Evolutionary conservation across 768 basidiomycete genomes (phyloP).

Genomic region (Lactarius evosmus): DNA sequence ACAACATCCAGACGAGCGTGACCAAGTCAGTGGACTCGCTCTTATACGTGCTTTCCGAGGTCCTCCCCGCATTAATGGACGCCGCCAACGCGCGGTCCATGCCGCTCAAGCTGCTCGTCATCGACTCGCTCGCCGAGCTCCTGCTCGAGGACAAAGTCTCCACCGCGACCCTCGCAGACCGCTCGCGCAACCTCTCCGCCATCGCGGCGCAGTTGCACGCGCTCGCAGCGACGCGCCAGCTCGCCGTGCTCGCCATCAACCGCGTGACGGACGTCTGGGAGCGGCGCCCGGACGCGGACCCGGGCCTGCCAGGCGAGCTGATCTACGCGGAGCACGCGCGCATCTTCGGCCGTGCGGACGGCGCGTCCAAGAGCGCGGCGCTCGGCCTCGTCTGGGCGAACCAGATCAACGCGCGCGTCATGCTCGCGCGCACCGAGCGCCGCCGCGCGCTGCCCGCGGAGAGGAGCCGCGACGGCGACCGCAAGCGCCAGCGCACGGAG

Average conservation of each 20-base stretch:
- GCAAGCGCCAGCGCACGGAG: conserved; percentile 34
- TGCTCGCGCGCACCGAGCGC: conserved; percentile 75
- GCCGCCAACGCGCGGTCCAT: conserved; percentile 36
- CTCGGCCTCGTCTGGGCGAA: conserved; percentile 94
- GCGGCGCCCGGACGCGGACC: conserved; percentile 27
- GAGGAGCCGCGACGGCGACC: conserved; percentile 26
- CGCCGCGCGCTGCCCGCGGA: conserved; percentile 52
- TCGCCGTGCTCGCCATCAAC: conserved; percentile 84
- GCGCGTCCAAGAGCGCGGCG: conserved; percentile 70
- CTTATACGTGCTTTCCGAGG: conserved; percentile 50
- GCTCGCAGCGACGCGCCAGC: conserved; percentile 56
- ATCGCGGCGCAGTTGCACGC: conserved; percentile 69
- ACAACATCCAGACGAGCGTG: conserved; percentile 60
- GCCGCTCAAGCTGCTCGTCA: conserved; percentile 74
- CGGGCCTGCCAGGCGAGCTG: conserved; percentile 39
- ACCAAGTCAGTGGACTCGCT: conserved; percentile 54
- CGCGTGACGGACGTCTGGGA: conserved; percentile 83
- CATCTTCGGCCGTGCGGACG: conserved; percentile 70
- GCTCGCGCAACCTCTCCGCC: conserved; percentile 64
- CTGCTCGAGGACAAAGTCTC: conserved; percentile 66
- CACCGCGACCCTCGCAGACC: conserved; percentile 61
- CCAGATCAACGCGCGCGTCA: conserved; percentile 80
- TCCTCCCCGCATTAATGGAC: conserved; percentile 52
- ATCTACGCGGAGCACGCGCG: conserved; percentile 70
- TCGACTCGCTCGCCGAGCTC: conserved; percentile 87